A percentile compares a stretch with the other conserved stretches of the same genome.
Conservation (phyloP, 208 protist genomes). For the Giardia duodenalis region DNA sequence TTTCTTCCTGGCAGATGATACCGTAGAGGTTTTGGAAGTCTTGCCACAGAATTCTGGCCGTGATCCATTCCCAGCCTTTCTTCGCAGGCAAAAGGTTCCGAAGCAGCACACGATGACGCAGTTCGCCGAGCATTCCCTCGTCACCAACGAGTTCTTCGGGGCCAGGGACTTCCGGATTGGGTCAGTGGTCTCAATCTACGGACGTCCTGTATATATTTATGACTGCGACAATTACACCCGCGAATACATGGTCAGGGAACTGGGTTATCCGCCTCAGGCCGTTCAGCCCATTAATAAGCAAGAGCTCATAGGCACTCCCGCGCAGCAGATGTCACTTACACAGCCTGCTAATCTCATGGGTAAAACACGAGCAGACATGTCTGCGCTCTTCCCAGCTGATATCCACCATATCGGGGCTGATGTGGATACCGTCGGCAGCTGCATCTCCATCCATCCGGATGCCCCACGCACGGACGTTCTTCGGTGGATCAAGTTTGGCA, state of each 20-base stretch:
- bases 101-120: constrained; percentile 42
- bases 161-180: constrained; percentile 63
- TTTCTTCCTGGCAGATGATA: constrained; percentile 80
- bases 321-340: constrained; percentile 50
- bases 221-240: constrained; percentile 73
- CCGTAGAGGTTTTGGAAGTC: constrained; percentile 60
- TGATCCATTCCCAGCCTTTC: constrained; percentile 70
- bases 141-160: constrained; percentile 50
- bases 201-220: constrained; percentile 56
- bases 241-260: constrained; percentile 55
- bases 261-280: background rate
- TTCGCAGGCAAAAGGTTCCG: constrained; percentile 64
- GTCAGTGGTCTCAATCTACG: constrained; percentile 58
- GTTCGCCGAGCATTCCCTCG: constrained; percentile 30
- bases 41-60: constrained; percentile 66
- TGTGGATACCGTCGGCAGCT: constrained; percentile 56
- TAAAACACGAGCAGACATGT: background rate
- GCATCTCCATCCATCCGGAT: constrained; percentile 44
- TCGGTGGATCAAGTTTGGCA: constrained; percentile 33
- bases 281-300: constrained; percentile 16
- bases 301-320: background rate
- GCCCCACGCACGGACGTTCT: constrained; percentile 39
- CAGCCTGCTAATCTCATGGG: constrained; percentile 45
- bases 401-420: constrained; percentile 59
- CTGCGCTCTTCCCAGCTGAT: constrained; percentile 55